Evolutionary conservation across 2,329 filamentous ascomycete species (phyloP), one percentile per base, ranked within the genome.

Genomic region (Ophiostoma tasmaniense): DNA sequence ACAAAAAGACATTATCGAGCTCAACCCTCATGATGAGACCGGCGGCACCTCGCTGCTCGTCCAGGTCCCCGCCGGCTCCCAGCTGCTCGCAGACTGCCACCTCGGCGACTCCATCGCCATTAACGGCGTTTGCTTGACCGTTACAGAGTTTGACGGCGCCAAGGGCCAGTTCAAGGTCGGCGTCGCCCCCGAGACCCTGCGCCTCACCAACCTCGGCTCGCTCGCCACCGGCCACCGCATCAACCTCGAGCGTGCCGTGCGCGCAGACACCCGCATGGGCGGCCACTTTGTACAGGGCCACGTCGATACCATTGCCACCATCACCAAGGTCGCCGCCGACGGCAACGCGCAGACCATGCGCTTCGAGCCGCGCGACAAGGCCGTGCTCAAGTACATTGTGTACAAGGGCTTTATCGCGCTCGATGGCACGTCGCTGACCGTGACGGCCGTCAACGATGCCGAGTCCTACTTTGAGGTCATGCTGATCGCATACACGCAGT

Each of bases 261-360:
- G 90, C 22, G 92, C 93, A 4, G 87, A 90, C 75, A 97, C 94
- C 64, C 91, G 95, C 68, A 98, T 99, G 92, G 95, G 96, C 64
- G 95, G 95, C 0, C 95, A 99, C 81, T 97, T 98, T 75, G 94
- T 98, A 39, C 96, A 99, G 80, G 95, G 95, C 55, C 95, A 99
- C 79, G 94, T 99, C 71, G 96, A 99, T 79, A 94, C 92, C 13
- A 88, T 90, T 52, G 95, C 94, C 0, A 86, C 85, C 61, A 90
- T 99, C 71, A 76, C 89, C 52, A 85, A 86, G 61, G 85, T 90
- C 45, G 88, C 85, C 22, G 88, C 89, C 2, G 95, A 99, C 79
- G 93, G 94, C 69, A 97, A 98, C 80, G 92, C 95, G 7, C 79
- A 96, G 71, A 96, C 92, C 0, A 90, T 98, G 78, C 87, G 94